Evolutionary conservation across 1,139 yeast genomes (phyloP), one percentile per base, ranked within the genome.

Genomic region (Zygoascus sp.): DNA sequence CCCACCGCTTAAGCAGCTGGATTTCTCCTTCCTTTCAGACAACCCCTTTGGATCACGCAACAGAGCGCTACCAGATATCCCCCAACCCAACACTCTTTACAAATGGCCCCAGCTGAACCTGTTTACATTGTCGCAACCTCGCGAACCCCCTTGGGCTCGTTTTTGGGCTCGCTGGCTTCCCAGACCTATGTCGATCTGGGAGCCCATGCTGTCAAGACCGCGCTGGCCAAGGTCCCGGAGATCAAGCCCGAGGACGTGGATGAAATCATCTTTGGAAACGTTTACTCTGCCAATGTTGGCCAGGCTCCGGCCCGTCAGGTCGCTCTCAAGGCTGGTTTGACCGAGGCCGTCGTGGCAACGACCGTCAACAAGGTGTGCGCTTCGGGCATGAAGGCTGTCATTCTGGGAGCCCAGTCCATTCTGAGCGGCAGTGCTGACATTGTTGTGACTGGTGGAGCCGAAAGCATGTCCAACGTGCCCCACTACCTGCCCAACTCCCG

Each of bases 281-380:
- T 89, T 45, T 73, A 87, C 63, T 86, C 87, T 61, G 97, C 97
- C 57, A 88, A 88, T 62, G 81, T 88, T 50, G 98, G 98, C 54
- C 98, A 92, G 72, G 92, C 92, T 53, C 97, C 97, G 42, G 98
- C 97, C 39, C 84, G 97, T 70, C 98, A 92, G 72, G 97, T 92
- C 49, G 97, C 96, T 15, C 64, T 90, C 57, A 84, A 82, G 65
- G 86, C 97, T 21, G 97, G 97, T 19, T 74, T 92, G 47, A 77
- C 88, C 43, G 80, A 83, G 55, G 72, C 78, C 52, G 80, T 87
- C 47, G 83, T 88, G 44, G 95, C 96, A 50, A 79, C 96, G 50
- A 84, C 97, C 47, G 78, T 92, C 58, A 92, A 92, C 79, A 92
- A 92, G 73, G 97, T 92, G 49, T 92, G 98, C 75, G 97, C 98